Evolutionary conservation across 495 filamentous ascomycete species (phyloP).

Genomic region (Lentithecium fluviatile): DNA sequence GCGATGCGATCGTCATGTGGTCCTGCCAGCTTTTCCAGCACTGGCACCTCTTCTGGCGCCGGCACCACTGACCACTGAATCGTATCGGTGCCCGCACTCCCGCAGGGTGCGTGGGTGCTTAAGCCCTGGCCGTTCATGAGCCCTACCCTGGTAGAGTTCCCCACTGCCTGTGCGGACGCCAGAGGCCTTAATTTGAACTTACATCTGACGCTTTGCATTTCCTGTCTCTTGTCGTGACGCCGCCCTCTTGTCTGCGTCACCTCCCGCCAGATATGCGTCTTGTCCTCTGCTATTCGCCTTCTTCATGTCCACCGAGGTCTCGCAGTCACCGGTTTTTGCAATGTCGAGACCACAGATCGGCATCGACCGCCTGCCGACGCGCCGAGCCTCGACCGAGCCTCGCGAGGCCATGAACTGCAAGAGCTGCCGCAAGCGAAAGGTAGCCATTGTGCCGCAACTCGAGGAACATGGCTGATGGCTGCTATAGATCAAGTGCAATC

Average conservation of each 20-base stretch:
- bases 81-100: constrained; percentile 21
- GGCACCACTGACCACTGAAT: constrained; percentile 7
- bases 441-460: constrained; percentile 34
- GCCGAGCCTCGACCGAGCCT: constrained; percentile 70
- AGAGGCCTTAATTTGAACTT: constrained; percentile 37
- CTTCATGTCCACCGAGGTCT: constrained; percentile 19
- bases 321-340: constrained; percentile 24
- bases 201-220: constrained; percentile 27
- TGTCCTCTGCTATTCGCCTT: constrained; percentile 1
- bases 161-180: constrained; percentile 29
- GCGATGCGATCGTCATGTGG: constrained; percentile 16
- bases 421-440: constrained; percentile 85
- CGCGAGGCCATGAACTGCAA: constrained; percentile 94
- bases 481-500: constrained; percentile 82
- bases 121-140: constrained; percentile 21
- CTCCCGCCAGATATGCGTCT: constrained; percentile 30
- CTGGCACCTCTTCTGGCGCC: neutral
- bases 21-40: neutral
- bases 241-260: neutral
- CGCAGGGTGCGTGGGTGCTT: constrained; percentile 2
- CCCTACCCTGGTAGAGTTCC: constrained; percentile 17
- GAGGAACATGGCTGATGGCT: constrained; percentile 14
- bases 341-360: constrained; percentile 79
- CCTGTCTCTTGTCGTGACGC: neutral
- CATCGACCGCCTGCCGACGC: constrained; percentile 76